Evolutionary conservation across 805 yeast species (phyloP).

Genomic region (Spathaspora girioi): DNA sequence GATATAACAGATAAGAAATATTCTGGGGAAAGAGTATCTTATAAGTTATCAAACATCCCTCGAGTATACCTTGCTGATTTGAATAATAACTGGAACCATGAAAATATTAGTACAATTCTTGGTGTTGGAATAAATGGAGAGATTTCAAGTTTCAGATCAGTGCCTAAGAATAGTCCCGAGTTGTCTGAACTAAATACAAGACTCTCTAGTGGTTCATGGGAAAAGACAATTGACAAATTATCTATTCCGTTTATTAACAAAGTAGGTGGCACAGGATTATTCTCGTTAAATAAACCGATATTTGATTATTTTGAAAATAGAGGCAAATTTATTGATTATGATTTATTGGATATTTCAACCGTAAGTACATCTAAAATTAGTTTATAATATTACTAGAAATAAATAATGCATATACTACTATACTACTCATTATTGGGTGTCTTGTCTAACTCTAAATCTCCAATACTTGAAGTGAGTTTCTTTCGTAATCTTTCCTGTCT

Average conservation of each 20-base stretch:
- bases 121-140: slow-evolving; percentile 39
- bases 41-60: slow-evolving; percentile 27
- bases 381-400: slow-evolving; percentile 4
- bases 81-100: slow-evolving; percentile 16
- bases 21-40: slow-evolving; percentile 6
- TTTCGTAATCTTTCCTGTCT: slow-evolving; percentile 37
- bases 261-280: slow-evolving; percentile 39
- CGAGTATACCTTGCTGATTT: slow-evolving; percentile 25
- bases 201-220: slow-evolving; percentile 10
- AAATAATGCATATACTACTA: neutral
- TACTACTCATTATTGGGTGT: neutral
- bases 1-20: slow-evolving; percentile 10
- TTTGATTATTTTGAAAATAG: slow-evolving; percentile 25
- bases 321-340: slow-evolving; percentile 29
- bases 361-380: neutral
- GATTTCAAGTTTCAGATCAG: slow-evolving; percentile 16
- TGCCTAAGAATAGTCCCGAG: slow-evolving; percentile 13
- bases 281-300: slow-evolving; percentile 30
- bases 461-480: slow-evolving; percentile 11
- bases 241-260: slow-evolving; percentile 33
- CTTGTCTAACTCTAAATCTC: neutral
- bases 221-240: slow-evolving; percentile 16
- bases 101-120: slow-evolving; percentile 11
- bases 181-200: slow-evolving; percentile 10
- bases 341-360: slow-evolving; percentile 24